Evolutionary conservation across 2,329 filamentous ascomycete genomes (phyloP), one percentile per base, ranked within the genome.

Genomic region (Colletotrichum lentis): DNA sequence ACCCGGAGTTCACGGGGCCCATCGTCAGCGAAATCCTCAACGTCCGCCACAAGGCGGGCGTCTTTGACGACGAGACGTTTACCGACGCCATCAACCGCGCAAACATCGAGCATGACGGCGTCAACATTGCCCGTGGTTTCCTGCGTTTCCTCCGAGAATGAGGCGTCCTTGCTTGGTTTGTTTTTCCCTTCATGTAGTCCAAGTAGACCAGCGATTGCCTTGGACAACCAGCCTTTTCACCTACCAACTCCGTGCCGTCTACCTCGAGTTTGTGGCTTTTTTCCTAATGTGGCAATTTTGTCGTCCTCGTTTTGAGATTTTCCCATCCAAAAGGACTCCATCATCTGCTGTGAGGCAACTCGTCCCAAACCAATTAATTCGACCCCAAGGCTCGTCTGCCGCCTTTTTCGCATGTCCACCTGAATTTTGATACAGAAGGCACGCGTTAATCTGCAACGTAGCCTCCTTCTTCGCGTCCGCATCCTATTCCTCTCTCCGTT

Each of bases 1-100:
- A 97, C 77, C 94, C 93, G 0, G 94, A 97, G 77, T 96, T 95
- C 76, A 91, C 85, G 4, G 83, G 84, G 67, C 85, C 88, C 18
- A 94, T 96, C 71, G 86, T 94, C 73, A 82, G 80, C 20, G 90
- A 93, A 76, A 79, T 96, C 44, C 78, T 95, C 62, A 83, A 85
- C 69, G 80, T 85, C 68, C 85, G 94, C 64, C 87, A 91, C 74
- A 81, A 83, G 35, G 81, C 81, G 55, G 92, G 92, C 1, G 83
- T 96, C 24, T 91, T 97, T 71, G 80, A 84, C 62, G 88, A 94
- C 64, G 87, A 87, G 20, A 78, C 90, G 69, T 95, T 87, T 72
- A 79, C 87, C 64, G 90, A 92, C 72, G 92, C 87, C 31, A 86
- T 94, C 76, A 80, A 79, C 8, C 86, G 92, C 69, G 90, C 90